A percentile compares a stretch with the other conserved stretches of the same genome.
phyloP scores from a whole-genome alignment of 2,329 filamentous ascomycete species.

The Sporothrix inflata region DNA sequence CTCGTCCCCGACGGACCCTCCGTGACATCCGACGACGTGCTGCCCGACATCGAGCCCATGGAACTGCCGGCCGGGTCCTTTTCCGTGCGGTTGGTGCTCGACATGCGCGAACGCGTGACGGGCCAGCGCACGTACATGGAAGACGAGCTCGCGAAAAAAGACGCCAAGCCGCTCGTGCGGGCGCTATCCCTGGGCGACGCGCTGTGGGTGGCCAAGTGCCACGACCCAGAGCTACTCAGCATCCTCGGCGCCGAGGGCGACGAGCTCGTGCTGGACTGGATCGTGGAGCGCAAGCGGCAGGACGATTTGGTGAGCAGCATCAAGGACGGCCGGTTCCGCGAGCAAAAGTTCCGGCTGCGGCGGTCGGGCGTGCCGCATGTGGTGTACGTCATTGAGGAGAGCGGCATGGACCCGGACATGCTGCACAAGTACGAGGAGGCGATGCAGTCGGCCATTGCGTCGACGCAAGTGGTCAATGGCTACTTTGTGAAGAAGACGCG shows the following conservation, averaged over 20 bases:
- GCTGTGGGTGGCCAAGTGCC: slow-evolving; percentile 76
- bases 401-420: slow-evolving; percentile 59
- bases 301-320: slow-evolving; percentile 81
- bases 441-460: slow-evolving; percentile 73
- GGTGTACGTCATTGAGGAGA: slow-evolving; percentile 78
- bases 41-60: slow-evolving; percentile 62
- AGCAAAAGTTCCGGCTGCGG: slow-evolving; percentile 80
- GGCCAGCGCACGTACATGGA: slow-evolving; percentile 78
- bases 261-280: slow-evolving; percentile 77
- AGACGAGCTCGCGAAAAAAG: slow-evolving; percentile 68
- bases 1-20: slow-evolving; percentile 27
- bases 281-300: slow-evolving; percentile 78
- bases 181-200: slow-evolving; percentile 74
- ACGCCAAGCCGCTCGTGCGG: slow-evolving; percentile 67
- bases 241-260: slow-evolving; percentile 62
- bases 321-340: slow-evolving; percentile 79
- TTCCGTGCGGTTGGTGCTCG: slow-evolving; percentile 69
- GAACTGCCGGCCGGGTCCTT: slow-evolving; percentile 67
- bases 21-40: slow-evolving; percentile 34
- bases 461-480: slow-evolving; percentile 76
- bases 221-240: slow-evolving; percentile 60
- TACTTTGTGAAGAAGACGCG: slow-evolving; percentile 78
- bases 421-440: slow-evolving; percentile 65
- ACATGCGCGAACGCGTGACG: slow-evolving; percentile 73
- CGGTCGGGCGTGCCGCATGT: slow-evolving; percentile 75